Conservation (phyloP, 768 basidiomycete genomes). For the Suillus fuscotomentosus region DNA sequence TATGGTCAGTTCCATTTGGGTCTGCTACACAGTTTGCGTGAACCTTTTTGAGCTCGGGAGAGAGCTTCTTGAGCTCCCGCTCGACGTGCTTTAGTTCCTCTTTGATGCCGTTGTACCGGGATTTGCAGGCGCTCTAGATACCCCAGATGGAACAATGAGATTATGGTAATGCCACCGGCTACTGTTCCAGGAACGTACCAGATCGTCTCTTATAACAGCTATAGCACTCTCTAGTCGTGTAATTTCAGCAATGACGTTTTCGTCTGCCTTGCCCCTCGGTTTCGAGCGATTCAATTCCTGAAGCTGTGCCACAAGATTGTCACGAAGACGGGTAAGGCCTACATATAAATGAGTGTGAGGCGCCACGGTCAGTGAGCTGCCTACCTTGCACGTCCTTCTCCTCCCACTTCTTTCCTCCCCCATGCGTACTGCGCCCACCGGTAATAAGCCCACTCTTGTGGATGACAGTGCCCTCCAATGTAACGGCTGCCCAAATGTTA, state of each 20-base stretch:
- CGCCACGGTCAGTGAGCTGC: constrained; percentile 16
- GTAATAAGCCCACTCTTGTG: constrained; percentile 98
- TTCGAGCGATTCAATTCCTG: constrained; percentile 83
- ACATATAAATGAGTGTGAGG: constrained; percentile 3
- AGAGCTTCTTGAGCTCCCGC: constrained; percentile 60
- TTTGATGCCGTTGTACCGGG: constrained; percentile 73
- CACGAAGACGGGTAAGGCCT: constrained; percentile 61
- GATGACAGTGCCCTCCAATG: constrained; percentile 94
- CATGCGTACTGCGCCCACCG: constrained; percentile 82
- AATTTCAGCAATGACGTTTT: constrained; percentile 73
- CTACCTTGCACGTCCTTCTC: constrained; percentile 90
- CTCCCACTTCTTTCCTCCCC: constrained; percentile 85
- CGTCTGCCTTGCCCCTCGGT: constrained; percentile 82
- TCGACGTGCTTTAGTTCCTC: constrained; percentile 84
- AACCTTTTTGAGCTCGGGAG: constrained; percentile 75
- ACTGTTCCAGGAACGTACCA: constrained; percentile 46
- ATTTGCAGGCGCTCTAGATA: constrained; percentile 68
- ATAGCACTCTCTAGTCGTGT: constrained; percentile 77
- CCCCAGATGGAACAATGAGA: background rate
- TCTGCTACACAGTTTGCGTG: background rate
- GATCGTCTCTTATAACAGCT: constrained; percentile 75
- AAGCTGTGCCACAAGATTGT: constrained; percentile 70
- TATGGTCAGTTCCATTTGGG: background rate
- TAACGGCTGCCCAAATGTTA: constrained; percentile 59
- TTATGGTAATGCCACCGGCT: background rate